These are phyloP conservation scores for Mortierella antarctica DNA, from an alignment of 192 early-diverging fungal genomes.

Conservation along the genomic window DNA sequence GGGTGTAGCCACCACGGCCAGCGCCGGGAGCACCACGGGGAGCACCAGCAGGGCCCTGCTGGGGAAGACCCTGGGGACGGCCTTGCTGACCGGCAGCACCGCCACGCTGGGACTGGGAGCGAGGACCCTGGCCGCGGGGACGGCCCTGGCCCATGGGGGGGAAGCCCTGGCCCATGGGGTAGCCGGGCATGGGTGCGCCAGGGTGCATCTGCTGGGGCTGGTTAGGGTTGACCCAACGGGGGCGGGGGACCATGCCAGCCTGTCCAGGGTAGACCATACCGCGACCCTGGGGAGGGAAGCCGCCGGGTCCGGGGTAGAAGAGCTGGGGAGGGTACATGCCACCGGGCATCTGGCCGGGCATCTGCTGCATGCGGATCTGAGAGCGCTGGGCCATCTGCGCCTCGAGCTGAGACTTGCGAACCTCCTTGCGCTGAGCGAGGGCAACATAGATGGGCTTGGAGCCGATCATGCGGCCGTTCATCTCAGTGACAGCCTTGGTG, in stretches of 20 bases:
- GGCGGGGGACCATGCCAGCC: constrained; percentile 55
- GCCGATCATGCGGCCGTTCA: constrained; percentile 96
- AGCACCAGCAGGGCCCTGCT: constrained; percentile 50
- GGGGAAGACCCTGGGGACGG: constrained; percentile 47
- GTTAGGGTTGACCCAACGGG: constrained; percentile 59
- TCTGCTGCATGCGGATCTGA: constrained; percentile 84
- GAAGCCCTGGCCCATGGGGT: constrained; percentile 59
- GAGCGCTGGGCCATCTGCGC: constrained; percentile 94
- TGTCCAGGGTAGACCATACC: constrained; percentile 58
- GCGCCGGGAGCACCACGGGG: constrained; percentile 51
- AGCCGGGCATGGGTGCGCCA: constrained; percentile 52
- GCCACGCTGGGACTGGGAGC: constrained; percentile 62
- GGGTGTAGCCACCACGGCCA: constrained; percentile 49
- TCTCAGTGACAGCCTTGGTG: constrained; percentile 97
- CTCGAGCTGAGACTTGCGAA: constrained; percentile 94
- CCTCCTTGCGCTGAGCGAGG: constrained; percentile 97
- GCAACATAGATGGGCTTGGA: constrained; percentile 98
- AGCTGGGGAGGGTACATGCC: constrained; percentile 61
- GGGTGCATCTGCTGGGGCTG: constrained; percentile 63
- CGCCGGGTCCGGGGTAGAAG: constrained; percentile 52
- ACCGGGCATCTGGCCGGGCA: constrained; percentile 62
- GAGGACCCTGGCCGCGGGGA: constrained; percentile 60
- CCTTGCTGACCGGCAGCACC: constrained; percentile 55
- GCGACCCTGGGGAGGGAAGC: constrained; percentile 54
- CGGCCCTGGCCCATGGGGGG: constrained; percentile 68